Evolutionary conservation across 805 yeast species (phyloP), one percentile per base, ranked within the genome.

Genomic region (Saturnispora silvae): DNA sequence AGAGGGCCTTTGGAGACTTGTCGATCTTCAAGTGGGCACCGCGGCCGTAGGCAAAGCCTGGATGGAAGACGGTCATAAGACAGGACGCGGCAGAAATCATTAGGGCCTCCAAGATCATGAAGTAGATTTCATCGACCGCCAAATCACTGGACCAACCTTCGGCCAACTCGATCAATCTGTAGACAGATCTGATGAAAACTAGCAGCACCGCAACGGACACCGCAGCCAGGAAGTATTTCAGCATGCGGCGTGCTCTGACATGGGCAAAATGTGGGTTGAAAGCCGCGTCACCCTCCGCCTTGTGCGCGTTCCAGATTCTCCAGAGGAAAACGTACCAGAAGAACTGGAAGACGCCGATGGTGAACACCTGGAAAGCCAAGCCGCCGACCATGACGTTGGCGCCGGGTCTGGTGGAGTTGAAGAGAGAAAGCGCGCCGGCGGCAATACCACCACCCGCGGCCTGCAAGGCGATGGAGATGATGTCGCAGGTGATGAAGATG

Each of bases 361-460:
- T 68, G 4, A 69, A 56, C 4, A 83, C 87, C 59, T 86, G 95
- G 49, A 80, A 66, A 0, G 77, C 79, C 34, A 86, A 64, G 6
- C 95, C 95, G 2, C 70, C 87, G 33, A 83, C 70, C 78, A 85
- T 81, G 34, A 80, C 55, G 51, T 75, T 64, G 2, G 81, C 65
- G n/a, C 89, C 89, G 2, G 40, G 28, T 0, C 50, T 42, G 1
- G 70, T 49, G 28, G 52, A 48, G 11, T 59, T 51, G 29, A 51
- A 50, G 14, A 20, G 8, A 7, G 55, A 43, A 5, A 67, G 53
- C 0, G 72, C 64, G 2, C 55, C 44, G 28, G 81, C 76, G 2
- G 85, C 82, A 31, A 70, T 56, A 37, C 79, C 92, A 49, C 94
- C 94, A 31, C 94, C 94, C 8, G 61, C 67, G 3, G 77, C 87